Evolutionary conservation across 306 rosid species (phyloP).

Genomic region (Phaseolus lunatus): DNA sequence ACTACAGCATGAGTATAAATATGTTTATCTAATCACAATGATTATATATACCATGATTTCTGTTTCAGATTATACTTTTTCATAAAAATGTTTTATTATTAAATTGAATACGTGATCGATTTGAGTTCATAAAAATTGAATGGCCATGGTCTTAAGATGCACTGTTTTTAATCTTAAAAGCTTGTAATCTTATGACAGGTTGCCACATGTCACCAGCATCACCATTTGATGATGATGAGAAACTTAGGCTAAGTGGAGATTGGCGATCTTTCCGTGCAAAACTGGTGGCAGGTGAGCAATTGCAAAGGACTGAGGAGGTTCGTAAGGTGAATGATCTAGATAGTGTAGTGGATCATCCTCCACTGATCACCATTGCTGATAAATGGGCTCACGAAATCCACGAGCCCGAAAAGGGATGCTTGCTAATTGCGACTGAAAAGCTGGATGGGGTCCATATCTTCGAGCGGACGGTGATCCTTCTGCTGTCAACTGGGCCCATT

Average conservation of each 20-base stretch:
- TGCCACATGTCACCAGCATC: conserved; percentile 58
- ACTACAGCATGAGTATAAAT: not conserved
- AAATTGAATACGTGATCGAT: too few relatives aligned
- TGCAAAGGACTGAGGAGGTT: conserved; percentile 39
- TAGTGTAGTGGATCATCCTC: conserved; percentile 47
- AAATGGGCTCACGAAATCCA: conserved; percentile 89
- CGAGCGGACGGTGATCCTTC: conserved; percentile 74
- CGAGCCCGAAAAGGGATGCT: conserved; percentile 89
- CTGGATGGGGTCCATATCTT: conserved; percentile 91
- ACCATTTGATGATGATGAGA: conserved; percentile 53
- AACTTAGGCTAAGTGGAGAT: conserved; percentile 51
- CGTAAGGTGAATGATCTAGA: conserved; percentile 57
- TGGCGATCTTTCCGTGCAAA: conserved; percentile 93
- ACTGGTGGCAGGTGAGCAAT: conserved; percentile 68
- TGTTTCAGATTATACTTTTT: too few relatives aligned
- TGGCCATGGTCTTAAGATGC: not conserved
- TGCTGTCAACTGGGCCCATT: conserved; percentile 69
- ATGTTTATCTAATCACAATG: too few relatives aligned
- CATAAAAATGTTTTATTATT: too few relatives aligned
- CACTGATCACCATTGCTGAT: conserved; percentile 64
- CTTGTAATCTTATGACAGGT: conserved; percentile 47
- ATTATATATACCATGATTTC: too few relatives aligned
- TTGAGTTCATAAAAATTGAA: too few relatives aligned
- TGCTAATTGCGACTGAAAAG: conserved; percentile 79
- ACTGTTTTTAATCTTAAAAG: not conserved